Evolutionary conservation across 331 rosid species (phyloP).

Genomic region (Quercus phellos): DNA sequence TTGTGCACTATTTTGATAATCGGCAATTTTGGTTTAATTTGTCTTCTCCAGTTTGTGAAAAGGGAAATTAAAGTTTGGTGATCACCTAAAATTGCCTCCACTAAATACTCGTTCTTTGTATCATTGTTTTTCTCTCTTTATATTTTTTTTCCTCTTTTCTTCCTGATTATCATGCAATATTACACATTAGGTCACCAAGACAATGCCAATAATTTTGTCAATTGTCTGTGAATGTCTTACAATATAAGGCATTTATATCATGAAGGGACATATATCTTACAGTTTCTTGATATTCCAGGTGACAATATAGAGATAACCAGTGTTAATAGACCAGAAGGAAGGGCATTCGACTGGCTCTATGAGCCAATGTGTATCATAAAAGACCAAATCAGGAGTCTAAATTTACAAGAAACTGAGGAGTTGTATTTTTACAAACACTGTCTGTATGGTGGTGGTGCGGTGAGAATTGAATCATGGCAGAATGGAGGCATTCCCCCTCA

Average conservation of each 20-base stretch:
- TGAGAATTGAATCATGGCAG: constrained; percentile 8
- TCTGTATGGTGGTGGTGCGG: constrained; percentile 9
- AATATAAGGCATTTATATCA: background rate
- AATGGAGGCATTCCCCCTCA: constrained; percentile 19
- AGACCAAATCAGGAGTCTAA: constrained; percentile 19
- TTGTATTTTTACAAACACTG: constrained; percentile 18
- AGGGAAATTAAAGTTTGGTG: no score
- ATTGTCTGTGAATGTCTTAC: background rate
- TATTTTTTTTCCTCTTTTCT: no score
- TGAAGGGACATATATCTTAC: background rate
- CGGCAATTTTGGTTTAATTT: no score
- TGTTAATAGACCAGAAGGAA: constrained; percentile 27
- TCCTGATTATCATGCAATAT: no score
- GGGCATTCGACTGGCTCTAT: constrained; percentile 18
- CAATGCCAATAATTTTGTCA: no score
- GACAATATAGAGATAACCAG: constrained; percentile 19
- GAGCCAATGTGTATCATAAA: constrained; percentile 24
- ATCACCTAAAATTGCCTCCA: no score
- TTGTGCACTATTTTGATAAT: no score
- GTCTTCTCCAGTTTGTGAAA: no score
- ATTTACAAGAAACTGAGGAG: constrained; percentile 19
- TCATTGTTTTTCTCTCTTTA: no score
- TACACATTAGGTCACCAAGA: no score
- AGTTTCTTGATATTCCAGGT: background rate
- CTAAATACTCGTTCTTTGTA: no score